Percentiles rank a stretch among this genome's conserved stretches.
These are phyloP conservation scores for Suillus americanus DNA, from an alignment of 768 basidiomycete species.

Conservation along the genomic window DNA sequence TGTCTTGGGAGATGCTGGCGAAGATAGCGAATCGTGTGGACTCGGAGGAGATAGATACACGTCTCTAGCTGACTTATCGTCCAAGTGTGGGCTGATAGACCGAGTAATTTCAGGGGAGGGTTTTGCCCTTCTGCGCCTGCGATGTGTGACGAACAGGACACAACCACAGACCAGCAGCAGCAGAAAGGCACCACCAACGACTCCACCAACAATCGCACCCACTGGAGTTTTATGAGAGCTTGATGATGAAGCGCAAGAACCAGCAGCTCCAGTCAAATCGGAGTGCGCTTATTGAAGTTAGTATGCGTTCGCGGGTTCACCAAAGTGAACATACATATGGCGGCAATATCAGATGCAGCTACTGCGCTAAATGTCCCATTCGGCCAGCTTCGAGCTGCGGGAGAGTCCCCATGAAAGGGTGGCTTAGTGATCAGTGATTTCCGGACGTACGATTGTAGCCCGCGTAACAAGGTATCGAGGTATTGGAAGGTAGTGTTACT, in stretches of 20 bases:
- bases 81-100: neutral
- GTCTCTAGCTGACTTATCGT: slow-evolving; percentile 1
- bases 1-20: too few relatives aligned
- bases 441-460: slow-evolving; percentile 21
- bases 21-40: neutral
- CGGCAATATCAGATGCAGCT: slow-evolving; percentile 16
- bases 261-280: slow-evolving; percentile 21
- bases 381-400: slow-evolving; percentile 22
- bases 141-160: slow-evolving; percentile 12
- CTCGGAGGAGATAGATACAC: neutral
- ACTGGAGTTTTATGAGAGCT: slow-evolving; percentile 7
- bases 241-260: slow-evolving; percentile 6
- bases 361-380: slow-evolving; percentile 17
- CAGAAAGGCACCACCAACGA: slow-evolving; percentile 18
- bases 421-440: neutral
- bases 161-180: slow-evolving; percentile 17
- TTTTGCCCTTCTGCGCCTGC: slow-evolving; percentile 9
- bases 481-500: slow-evolving; percentile 4
- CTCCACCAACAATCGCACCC: slow-evolving; percentile 23
- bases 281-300: slow-evolving; percentile 11
- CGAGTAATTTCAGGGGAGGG: neutral
- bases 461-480: slow-evolving; percentile 26
- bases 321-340: slow-evolving; percentile 13
- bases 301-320: neutral
- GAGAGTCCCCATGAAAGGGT: slow-evolving; percentile 1